Evolutionary conservation across 331 rosid species (phyloP).

Genomic region (Erythrophleum ivorense): DNA sequence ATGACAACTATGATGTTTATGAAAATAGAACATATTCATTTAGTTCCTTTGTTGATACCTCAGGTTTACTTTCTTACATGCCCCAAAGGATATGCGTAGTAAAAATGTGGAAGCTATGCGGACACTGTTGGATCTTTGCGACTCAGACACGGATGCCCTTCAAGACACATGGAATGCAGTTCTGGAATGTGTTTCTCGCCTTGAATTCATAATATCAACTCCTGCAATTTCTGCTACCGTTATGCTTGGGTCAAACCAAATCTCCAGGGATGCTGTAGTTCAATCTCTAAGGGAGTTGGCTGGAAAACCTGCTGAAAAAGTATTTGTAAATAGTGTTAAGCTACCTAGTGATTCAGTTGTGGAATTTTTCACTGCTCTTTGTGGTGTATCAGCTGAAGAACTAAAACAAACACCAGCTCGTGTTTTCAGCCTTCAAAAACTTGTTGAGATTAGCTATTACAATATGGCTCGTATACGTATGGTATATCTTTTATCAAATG

Average conservation of each 20-base stretch:
- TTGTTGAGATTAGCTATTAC: conserved; percentile 98
- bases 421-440: conserved; percentile 99
- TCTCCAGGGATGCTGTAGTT: conserved; percentile 92
- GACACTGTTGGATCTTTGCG: conserved; percentile 78
- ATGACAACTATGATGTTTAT: conserved; percentile 33
- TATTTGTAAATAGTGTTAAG: conserved; percentile 91
- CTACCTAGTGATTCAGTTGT: conserved; percentile 96
- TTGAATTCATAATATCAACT: conserved; percentile 82
- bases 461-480: conserved; percentile 98
- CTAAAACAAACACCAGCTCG: conserved; percentile 95
- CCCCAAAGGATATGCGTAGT: conserved; percentile 99
- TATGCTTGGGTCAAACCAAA: conserved; percentile 97
- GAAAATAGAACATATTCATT: conserved; percentile 36
- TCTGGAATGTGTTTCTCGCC: conserved; percentile 97
- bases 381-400: conserved; percentile 99
- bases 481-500: conserved; percentile 57
- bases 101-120: conserved; percentile 97
- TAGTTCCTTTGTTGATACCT: conserved; percentile 46
- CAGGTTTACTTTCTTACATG: conserved; percentile 99
- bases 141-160: conserved; percentile 81
- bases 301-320: conserved; percentile 96
- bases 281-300: conserved; percentile 92
- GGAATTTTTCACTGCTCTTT: conserved; percentile 95
- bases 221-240: conserved; percentile 89
- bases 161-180: conserved; percentile 99